phyloP scores from a whole-genome alignment of 352 stramenopile species.

The Pythium diclinum region DNA sequence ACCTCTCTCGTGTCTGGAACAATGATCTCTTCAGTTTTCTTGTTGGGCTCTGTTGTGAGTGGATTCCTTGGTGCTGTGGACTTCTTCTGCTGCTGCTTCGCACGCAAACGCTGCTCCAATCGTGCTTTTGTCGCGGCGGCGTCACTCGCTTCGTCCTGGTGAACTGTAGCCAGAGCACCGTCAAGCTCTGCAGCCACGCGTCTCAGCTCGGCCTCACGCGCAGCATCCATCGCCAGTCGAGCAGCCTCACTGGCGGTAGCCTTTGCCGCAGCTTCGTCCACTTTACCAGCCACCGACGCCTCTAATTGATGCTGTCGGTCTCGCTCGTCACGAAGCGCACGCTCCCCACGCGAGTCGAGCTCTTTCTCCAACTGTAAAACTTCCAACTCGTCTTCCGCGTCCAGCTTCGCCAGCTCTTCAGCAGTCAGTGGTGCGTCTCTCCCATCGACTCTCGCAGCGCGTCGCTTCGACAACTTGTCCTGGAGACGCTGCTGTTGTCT shows the following conservation, averaged over 20 bases:
- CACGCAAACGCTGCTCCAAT: conserved; percentile 6
- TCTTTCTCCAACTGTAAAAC: conserved; percentile 22
- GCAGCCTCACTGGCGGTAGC: conserved; percentile 26
- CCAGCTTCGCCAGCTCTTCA: background rate
- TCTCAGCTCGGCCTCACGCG: conserved; percentile 27
- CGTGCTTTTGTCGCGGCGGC: background rate
- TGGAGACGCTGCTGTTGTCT: conserved; percentile 43
- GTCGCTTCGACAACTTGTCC: conserved; percentile 42
- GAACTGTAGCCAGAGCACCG: background rate
- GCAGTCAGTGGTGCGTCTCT: background rate
- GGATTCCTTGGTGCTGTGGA: conserved; percentile 10
- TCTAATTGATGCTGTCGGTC: conserved; percentile 11
- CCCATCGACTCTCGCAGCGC: background rate
- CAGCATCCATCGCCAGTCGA: conserved; percentile 31
- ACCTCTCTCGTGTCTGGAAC: background rate
- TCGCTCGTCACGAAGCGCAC: conserved; percentile 7
- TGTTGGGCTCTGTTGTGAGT: background rate
- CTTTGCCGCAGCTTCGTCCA: conserved; percentile 27
- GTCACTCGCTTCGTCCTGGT: background rate
- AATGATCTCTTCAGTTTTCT: conserved; percentile 26
- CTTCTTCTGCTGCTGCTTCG: conserved; percentile 12
- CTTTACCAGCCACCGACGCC: background rate
- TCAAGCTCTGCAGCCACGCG: conserved; percentile 34
- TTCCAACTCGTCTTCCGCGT: conserved; percentile 22
- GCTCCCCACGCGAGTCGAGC: conserved; percentile 14